A percentile compares a stretch with the other conserved stretches of the same genome.
phyloP scores from a whole-genome alignment of 2,329 filamentous ascomycete species.

The Sporothrix luriei region DNA sequence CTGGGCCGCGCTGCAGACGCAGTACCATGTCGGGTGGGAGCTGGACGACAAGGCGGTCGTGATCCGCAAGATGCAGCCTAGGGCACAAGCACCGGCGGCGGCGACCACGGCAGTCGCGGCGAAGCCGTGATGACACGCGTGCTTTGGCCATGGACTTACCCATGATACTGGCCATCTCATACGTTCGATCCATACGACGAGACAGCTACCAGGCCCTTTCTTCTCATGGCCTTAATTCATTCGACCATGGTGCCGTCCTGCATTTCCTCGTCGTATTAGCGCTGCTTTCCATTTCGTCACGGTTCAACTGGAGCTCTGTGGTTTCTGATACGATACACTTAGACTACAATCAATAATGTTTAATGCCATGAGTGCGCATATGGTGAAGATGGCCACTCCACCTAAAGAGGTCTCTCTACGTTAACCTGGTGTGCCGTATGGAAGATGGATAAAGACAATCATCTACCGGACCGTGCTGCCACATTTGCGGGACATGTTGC shows the following conservation, averaged over 20 bases:
- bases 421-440: not conserved
- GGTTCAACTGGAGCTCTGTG: too few species aligned
- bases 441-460: too few species aligned
- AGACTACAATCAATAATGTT: not conserved
- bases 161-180: too few species aligned
- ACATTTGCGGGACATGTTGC: too few species aligned
- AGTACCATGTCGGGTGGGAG: slow-evolving; percentile 83
- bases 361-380: too few species aligned
- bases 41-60: slow-evolving; percentile 71
- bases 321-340: not conserved
- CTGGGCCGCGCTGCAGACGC: slow-evolving; percentile 71
- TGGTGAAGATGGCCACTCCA: too few species aligned
- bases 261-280: not conserved
- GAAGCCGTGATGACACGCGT: not conserved
- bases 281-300: not conserved
- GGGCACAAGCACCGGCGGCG: slow-evolving; percentile 32
- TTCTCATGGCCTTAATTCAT: too few species aligned
- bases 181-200: too few species aligned
- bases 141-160: too few species aligned
- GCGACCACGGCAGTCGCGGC: not conserved
- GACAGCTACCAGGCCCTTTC: too few species aligned
- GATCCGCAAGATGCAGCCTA: slow-evolving; percentile 63
- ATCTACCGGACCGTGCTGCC: too few species aligned
- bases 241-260: not conserved
- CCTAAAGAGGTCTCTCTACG: too few species aligned